Evolutionary conservation across 2,329 filamentous ascomycete genomes (phyloP).

Genomic region (Cercospora sesami): DNA sequence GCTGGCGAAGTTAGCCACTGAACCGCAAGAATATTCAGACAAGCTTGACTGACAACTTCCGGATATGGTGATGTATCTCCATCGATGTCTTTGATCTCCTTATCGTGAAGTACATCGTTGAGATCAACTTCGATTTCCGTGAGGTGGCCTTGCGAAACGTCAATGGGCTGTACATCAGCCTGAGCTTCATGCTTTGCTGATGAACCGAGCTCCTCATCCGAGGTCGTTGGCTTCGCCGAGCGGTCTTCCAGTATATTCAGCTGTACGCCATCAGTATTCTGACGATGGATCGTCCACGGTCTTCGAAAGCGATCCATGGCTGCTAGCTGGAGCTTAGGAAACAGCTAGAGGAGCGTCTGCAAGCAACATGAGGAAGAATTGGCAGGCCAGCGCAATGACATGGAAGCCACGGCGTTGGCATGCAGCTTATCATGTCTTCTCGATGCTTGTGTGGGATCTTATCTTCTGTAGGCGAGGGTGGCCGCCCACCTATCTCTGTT

Average conservation of each 20-base stretch:
- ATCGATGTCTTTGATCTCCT: constrained; percentile 39
- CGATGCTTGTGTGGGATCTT: not conserved
- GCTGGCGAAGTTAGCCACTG: constrained; percentile 21
- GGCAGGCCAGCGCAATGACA: not conserved
- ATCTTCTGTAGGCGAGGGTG: not conserved
- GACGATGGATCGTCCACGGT: constrained; percentile 30
- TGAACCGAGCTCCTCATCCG: constrained; percentile 21
- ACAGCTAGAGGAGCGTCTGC: not conserved
- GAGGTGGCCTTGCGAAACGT: constrained; percentile 31
- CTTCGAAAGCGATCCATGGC: constrained; percentile 33
- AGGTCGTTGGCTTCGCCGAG: constrained; percentile 16
- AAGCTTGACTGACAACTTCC: constrained; percentile 42
- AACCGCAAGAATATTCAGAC: not conserved
- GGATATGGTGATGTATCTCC: constrained; percentile 59
- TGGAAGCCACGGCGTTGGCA: not conserved
- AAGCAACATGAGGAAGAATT: not conserved
- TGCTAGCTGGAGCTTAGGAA: not conserved
- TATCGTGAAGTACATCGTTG: constrained; percentile 49
- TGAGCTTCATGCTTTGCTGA: constrained; percentile 21
- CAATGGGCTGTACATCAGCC: constrained; percentile 20
- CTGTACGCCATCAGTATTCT: constrained; percentile 33
- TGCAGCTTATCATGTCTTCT: not conserved
- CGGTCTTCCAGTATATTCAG: constrained; percentile 28
- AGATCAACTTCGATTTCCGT: constrained; percentile 41
- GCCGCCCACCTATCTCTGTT: constrained; percentile 1